Conservation (phyloP, 176 grass and related monocot genomes). For the Thalia dealbata region DNA sequence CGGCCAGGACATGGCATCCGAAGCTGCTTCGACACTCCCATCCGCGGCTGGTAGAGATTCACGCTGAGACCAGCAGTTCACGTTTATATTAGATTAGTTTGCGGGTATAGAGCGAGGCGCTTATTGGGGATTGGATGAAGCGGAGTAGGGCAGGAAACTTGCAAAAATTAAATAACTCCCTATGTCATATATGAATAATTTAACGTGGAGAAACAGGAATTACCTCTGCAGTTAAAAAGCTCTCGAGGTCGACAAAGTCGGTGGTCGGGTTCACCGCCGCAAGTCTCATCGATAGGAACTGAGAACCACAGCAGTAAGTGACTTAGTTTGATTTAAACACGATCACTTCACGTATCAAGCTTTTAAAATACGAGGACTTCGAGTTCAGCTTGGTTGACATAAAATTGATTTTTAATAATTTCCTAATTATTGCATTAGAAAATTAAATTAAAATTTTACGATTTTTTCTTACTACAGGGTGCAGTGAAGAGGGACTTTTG, state of each 20-base stretch:
- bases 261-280: conserved; percentile 74
- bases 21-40: not conserved
- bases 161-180: too few relatives aligned
- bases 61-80: not conserved
- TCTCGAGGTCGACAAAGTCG: conserved; percentile 63
- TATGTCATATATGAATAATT: too few relatives aligned
- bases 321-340: too few relatives aligned
- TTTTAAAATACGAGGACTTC: too few relatives aligned
- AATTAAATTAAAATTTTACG: too few relatives aligned
- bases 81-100: not conserved
- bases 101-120: too few relatives aligned
- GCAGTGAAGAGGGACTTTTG: not conserved
- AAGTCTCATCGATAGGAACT: conserved; percentile 86
- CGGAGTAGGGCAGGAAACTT: too few relatives aligned
- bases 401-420: too few relatives aligned
- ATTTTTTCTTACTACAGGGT: not conserved
- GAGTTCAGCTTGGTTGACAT: too few relatives aligned
- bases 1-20: not conserved
- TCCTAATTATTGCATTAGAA: too few relatives aligned
- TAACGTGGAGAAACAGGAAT: not conserved
- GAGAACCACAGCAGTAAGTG: conserved; percentile 5
- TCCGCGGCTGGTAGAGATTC: not conserved
- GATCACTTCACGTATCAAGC: too few relatives aligned
- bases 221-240: conserved; percentile 61
- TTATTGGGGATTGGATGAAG: too few relatives aligned